Evolutionary conservation across 2,329 filamentous ascomycete genomes (phyloP).

Genomic region (Ophiosphaerella korrae): DNA sequence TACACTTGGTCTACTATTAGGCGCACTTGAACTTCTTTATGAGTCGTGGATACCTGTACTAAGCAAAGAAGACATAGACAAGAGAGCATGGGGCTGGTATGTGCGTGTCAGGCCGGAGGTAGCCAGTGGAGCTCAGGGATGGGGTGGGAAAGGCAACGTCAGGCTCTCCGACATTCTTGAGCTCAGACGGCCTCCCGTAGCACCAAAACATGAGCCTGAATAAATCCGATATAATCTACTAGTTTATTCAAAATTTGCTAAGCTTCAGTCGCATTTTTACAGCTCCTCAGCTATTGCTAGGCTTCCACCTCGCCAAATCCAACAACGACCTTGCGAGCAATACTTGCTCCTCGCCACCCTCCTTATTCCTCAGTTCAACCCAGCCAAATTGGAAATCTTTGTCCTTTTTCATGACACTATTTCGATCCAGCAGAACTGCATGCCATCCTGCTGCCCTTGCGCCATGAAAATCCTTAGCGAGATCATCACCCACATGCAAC

Average conservation of each 20-base stretch:
- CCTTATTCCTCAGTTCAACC: background rate
- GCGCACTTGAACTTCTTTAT: conserved; percentile 72
- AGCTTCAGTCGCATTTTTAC: too few relatives aligned
- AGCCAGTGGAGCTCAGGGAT: conserved; percentile 73
- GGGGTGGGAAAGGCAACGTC: conserved; percentile 79
- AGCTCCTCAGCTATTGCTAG: background rate
- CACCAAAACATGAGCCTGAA: background rate
- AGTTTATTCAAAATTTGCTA: background rate
- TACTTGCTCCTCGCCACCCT: background rate
- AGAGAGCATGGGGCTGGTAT: conserved; percentile 83
- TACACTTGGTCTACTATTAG: conserved; percentile 72
- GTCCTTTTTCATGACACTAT: conserved; percentile 7
- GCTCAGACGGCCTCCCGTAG: conserved; percentile 23
- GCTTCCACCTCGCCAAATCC: background rate
- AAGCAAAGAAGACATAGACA: conserved; percentile 69
- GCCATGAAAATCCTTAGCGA: conserved; percentile 57
- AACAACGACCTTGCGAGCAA: background rate
- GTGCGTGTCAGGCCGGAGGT: conserved; percentile 76
- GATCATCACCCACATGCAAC: conserved; percentile 62
- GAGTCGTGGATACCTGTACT: conserved; percentile 74
- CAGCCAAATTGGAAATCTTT: background rate
- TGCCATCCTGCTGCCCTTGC: conserved; percentile 56
- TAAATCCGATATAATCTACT: background rate
- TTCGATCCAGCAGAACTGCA: conserved; percentile 50
- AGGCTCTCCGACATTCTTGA: conserved; percentile 65